Conservation (phyloP, 352 stramenopile species). For the Pythium rhizo-oryzae region DNA sequence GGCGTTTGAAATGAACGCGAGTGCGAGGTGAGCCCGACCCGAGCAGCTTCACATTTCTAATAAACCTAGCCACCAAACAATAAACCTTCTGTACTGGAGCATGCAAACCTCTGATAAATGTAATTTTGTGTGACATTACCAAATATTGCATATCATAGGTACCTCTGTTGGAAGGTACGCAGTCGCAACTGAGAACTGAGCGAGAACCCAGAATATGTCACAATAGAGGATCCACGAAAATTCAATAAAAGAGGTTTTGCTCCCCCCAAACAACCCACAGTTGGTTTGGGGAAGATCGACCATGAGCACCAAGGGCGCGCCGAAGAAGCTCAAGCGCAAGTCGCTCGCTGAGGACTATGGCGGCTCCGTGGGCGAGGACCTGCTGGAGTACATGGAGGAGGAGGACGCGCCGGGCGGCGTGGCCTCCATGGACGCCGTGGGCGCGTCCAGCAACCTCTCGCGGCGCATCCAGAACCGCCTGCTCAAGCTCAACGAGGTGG, state of each 20-base stretch:
- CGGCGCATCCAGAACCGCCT: slow-evolving; percentile 85
- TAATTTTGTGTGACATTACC: too few species aligned
- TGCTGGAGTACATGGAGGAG: slow-evolving; percentile 83
- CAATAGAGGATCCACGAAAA: background rate
- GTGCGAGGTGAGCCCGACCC: background rate
- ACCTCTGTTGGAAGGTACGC: too few species aligned
- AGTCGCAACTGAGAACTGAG: too few species aligned
- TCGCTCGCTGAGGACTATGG: slow-evolving; percentile 84
- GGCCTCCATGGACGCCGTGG: slow-evolving; percentile 72
- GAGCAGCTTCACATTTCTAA: slow-evolving; percentile 1
- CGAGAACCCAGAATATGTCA: too few species aligned
- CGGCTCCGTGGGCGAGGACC: slow-evolving; percentile 74
- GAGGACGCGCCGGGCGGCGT: slow-evolving; percentile 35
- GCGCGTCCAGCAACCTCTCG: slow-evolving; percentile 80
- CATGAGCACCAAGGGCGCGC: slow-evolving; percentile 59
- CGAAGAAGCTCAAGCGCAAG: slow-evolving; percentile 84
- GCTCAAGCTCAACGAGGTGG: slow-evolving; percentile 78
- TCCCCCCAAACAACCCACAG: background rate
- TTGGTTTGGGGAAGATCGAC: slow-evolving; percentile 7
- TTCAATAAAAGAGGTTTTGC: background rate
- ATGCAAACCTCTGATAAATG: too few species aligned
- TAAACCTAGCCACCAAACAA: too few species aligned
- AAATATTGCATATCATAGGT: too few species aligned
- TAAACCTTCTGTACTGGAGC: too few species aligned
- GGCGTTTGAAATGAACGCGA: too few species aligned